Conservation (phyloP, 768 basidiomycete genomes). For the Amanita molliuscula region DNA sequence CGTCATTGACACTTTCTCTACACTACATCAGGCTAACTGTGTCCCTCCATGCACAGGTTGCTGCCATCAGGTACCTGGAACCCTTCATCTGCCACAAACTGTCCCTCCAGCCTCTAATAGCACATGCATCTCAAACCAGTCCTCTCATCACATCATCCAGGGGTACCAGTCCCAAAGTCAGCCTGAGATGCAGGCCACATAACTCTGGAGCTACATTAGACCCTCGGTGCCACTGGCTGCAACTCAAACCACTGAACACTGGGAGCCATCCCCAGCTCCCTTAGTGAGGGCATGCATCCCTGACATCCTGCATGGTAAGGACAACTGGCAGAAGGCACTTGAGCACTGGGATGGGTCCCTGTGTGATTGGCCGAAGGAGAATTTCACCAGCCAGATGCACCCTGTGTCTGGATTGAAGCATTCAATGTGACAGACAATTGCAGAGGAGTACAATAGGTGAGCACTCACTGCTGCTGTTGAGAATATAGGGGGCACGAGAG, state of each 20-base stretch:
- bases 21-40: neutral
- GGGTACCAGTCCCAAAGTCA: too few species aligned
- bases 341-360: neutral
- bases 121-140: too few species aligned
- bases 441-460: slow-evolving; percentile 15
- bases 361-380: slow-evolving; percentile 9
- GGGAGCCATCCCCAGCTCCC: neutral
- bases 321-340: neutral
- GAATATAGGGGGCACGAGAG: too few species aligned
- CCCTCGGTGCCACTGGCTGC: neutral
- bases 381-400: too few species aligned
- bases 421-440: slow-evolving; percentile 12
- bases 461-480: slow-evolving; percentile 1
- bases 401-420: slow-evolving; percentile 4
- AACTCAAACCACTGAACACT: neutral
- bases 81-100: too few species aligned
- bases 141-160: too few species aligned
- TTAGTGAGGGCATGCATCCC: too few species aligned
- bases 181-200: neutral
- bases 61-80: too few species aligned
- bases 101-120: too few species aligned
- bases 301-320: neutral
- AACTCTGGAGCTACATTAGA: neutral
- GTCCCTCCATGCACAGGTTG: neutral
- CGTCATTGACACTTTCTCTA: neutral